Evolutionary conservation across 2,329 filamentous ascomycete genomes (phyloP), one percentile per base, ranked within the genome.

Genomic region (Sarocladium strictum): DNA sequence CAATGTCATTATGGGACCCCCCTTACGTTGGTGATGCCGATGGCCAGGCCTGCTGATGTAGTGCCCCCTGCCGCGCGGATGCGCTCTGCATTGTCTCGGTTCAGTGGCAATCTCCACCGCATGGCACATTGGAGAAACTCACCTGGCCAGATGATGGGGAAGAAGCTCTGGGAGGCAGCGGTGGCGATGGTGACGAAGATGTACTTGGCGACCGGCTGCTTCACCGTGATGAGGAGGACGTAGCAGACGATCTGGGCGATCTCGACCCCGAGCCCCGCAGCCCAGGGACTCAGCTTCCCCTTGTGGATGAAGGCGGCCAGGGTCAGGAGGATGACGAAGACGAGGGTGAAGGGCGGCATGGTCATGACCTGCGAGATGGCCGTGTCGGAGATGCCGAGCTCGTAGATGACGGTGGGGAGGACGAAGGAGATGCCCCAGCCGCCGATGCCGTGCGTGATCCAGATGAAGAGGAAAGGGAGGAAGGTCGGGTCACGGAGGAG

Each of bases 161-260:
- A 69, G 55, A 73, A 70, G 7, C 66, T 68, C 26, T 69, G 66
- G 0, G 68, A 69, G 4, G 67, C 70, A 0, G 70, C 67, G 2
- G 68, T 70, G 3, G 70, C 70, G 23, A 72, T 61, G 55, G 67
- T 70, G n/a, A 72, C 65, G 45, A 73, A 68, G 12, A 72, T 59
- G 55, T 73, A 71, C 51, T 70, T 72, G 0, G 65, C 71, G 1
- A 69, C 37, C 56, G 60, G 55, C 14, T 67, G 61, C 24, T 66
- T 62, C 37, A 72, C 63, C 1, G 66, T 68, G 53, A 73, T 68
- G 29, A 73, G 63, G 3, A 72, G 58, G 47, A 73, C 65, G 53
- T 72, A 73, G 58, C 69, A 72, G 26, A 70, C 57, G 9, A 69
- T 68, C 52, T 69, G 64, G 1, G 63, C 59, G 10, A 63, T 57